phyloP scores from a whole-genome alignment of 2,329 filamentous ascomycete species.

The Diaporthe australafricana region DNA sequence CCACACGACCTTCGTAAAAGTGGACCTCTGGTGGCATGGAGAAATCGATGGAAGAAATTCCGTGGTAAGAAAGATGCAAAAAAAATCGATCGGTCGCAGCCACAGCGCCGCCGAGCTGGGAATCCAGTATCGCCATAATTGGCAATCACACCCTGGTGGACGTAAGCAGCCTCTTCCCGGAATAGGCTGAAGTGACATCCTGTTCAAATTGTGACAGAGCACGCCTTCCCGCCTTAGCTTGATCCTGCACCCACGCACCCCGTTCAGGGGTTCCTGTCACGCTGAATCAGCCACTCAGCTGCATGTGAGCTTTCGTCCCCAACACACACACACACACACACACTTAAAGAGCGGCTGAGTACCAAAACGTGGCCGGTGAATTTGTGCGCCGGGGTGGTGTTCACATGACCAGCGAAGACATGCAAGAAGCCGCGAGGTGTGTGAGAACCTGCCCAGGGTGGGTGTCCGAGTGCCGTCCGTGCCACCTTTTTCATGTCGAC shows the following conservation, averaged over 20 bases:
- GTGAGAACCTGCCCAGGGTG: background rate
- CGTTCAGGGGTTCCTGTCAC: constrained; percentile 16
- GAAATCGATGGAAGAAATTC: background rate
- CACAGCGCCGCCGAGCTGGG: background rate
- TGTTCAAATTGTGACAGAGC: constrained; percentile 27
- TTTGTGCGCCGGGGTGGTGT: constrained; percentile 22
- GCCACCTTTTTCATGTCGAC: background rate
- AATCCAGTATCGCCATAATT: background rate
- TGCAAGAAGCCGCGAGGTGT: constrained; percentile 26
- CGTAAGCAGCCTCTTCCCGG: constrained; percentile 12
- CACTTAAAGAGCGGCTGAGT: background rate
- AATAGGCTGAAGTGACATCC: constrained; percentile 12
- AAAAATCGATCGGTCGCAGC: constrained; percentile 22
- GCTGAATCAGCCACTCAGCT: constrained; percentile 27
- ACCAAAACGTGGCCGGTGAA: background rate
- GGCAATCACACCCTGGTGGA: background rate
- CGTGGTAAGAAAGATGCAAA: constrained; percentile 6
- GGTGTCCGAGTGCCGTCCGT: constrained; percentile 19
- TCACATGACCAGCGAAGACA: constrained; percentile 32
- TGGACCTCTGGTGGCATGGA: background rate
- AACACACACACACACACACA: constrained; percentile 7
- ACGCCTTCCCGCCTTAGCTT: constrained; percentile 4
- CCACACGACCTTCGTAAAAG: constrained; percentile 8
- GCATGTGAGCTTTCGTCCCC: constrained; percentile 7
- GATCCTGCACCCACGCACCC: constrained; percentile 10